Conservation (phyloP, 257 asterid species). For the Solanum pennellii region DNA sequence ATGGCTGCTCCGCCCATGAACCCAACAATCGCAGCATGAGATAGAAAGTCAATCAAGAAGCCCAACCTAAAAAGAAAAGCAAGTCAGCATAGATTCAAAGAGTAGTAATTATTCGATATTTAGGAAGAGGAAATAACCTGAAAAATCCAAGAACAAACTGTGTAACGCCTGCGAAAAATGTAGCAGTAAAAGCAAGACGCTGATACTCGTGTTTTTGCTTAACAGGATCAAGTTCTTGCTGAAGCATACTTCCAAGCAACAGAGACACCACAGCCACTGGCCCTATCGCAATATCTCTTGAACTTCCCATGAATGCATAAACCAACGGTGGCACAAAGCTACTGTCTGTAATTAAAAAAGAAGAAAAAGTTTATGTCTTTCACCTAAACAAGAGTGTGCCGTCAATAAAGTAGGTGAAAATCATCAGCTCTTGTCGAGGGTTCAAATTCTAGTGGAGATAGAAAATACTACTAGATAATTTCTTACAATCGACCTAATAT, state of each 20-base stretch:
- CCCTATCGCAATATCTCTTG: constrained; percentile 79
- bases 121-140: constrained; percentile 22
- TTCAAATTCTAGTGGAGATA: not conserved
- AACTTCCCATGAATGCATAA: constrained; percentile 77
- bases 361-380: not conserved
- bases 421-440: not conserved
- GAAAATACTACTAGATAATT: not conserved
- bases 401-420: not conserved
- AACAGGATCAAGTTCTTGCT: constrained; percentile 40
- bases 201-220: constrained; percentile 33
- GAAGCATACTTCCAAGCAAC: constrained; percentile 59
- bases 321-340: constrained; percentile 78
- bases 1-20: constrained; percentile 79
- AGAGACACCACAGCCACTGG: constrained; percentile 86
- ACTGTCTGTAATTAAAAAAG: constrained; percentile 29
- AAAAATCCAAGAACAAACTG: constrained; percentile 58
- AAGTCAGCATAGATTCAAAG: not conserved
- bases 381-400: not conserved
- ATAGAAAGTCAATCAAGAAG: constrained; percentile 66
- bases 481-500: not conserved
- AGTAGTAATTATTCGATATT: not conserved
- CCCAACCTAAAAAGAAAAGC: constrained; percentile 36
- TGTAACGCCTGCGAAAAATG: constrained; percentile 63
- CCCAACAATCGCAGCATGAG: constrained; percentile 69
- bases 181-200: constrained; percentile 68